Base-by-base conservation (phyloP, 768 basidiomycete genomes). In the Auricularia sp. region DNA sequence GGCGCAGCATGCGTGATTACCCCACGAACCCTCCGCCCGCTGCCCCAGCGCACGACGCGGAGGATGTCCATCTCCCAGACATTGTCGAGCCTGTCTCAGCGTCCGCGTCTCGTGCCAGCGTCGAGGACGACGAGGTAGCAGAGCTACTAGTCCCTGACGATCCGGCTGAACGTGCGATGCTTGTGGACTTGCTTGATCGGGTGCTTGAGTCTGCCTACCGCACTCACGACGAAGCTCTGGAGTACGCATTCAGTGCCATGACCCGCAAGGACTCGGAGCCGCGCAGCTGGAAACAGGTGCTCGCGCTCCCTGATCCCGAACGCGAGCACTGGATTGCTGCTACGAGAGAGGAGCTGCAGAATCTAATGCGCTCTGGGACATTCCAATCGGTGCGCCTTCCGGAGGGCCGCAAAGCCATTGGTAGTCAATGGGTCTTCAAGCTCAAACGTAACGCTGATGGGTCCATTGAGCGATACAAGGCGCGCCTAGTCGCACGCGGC, bases 341-440 rank as follows among this genome's bases (percentile, higher is more conserved):
- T 0, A 70, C 72, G n/a, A 60, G 69, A 3, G 64, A 69, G 10
- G 71, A 75, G 66, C 33, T 75, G 5, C 54, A 51, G n/a, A 59
- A 62, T 68, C 2, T 66, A 72, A 1, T 51, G 70, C 29, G 65
- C 66, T 29, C 74, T 60, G 71, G 70, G 0, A 80, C 73, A 1
- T 80, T 75, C 75, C 61, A 68, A 2, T 21, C 75, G 1, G 72
- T 72, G 1, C 34, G 8, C 7, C 39, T 71, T 62, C 72, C 70
- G 2, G 16, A 59, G 29, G 70, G 66, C 33, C 54, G 64, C 34
- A 73, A 71, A 47, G 23, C 64, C 42, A 65, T 74, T 36, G 67
- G 66, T 21, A 59, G 64, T 54, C 66, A 67, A 34, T 74, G 72
- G 68, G 72, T 74, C 51, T 74, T 67, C 65, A 66, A 62, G 18